Percentiles rank a stretch among this genome's conserved stretches.
These are phyloP conservation scores for Beauveria asiatica DNA, from an alignment of 2,329 filamentous ascomycete species.

Conservation along the genomic window DNA sequence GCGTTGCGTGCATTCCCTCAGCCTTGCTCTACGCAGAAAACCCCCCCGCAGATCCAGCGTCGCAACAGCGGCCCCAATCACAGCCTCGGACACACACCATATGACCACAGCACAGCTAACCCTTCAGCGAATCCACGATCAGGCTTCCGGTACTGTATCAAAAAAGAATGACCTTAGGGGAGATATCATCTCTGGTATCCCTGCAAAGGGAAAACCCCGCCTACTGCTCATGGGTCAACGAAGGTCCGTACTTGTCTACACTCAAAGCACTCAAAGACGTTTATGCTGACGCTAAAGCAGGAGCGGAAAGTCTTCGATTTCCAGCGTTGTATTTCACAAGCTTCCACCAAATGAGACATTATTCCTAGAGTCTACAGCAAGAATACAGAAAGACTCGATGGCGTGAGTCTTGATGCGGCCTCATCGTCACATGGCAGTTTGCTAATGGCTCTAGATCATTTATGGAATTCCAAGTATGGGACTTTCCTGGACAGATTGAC, in stretches of 20 bases:
- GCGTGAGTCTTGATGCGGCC: conserved; percentile 55
- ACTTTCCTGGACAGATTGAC: conserved; percentile 91
- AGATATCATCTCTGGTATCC: conserved; percentile 35
- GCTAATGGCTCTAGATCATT: conserved; percentile 59
- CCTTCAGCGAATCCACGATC: conserved; percentile 53
- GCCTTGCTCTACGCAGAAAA: neutral
- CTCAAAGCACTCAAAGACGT: no score
- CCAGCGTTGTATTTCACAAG: conserved; percentile 98
- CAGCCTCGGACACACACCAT: neutral
- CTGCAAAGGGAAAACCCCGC: conserved; percentile 65
- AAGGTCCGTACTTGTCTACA: conserved; percentile 46
- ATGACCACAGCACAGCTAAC: conserved; percentile 52
- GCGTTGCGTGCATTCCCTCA: neutral
- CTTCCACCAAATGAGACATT: conserved; percentile 91
- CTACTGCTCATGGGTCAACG: conserved; percentile 91
- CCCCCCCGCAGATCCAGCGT: neutral
- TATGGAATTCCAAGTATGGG: conserved; percentile 98
- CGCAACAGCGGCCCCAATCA: neutral
- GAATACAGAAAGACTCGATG: conserved; percentile 91
- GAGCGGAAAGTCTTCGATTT: conserved; percentile 97
- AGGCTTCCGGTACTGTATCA: conserved; percentile 46
- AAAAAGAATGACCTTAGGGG: conserved; percentile 39
- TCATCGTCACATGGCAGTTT: neutral
- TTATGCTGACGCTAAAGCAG: conserved; percentile 35
- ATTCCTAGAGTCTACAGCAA: conserved; percentile 88